These are phyloP conservation scores for Dissophora globulifera DNA, from an alignment of 192 early-diverging fungal species.

Conservation along the genomic window DNA sequence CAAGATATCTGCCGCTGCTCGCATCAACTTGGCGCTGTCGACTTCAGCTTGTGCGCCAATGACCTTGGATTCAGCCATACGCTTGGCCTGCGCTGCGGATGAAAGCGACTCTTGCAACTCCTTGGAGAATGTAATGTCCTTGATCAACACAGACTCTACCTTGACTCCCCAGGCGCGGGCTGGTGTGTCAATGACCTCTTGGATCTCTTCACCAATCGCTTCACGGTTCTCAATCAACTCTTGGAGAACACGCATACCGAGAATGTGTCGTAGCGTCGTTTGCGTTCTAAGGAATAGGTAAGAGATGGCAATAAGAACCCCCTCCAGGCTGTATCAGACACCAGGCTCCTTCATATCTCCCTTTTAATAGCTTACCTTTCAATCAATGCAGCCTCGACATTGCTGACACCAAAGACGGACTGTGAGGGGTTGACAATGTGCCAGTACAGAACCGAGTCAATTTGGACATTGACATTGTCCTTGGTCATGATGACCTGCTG, in stretches of 20 bases:
- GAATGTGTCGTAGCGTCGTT: slow-evolving; percentile 87
- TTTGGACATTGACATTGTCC: slow-evolving; percentile 87
- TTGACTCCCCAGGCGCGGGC: slow-evolving; percentile 86
- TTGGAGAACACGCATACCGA: slow-evolving; percentile 86
- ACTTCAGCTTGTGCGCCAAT: slow-evolving; percentile 91
- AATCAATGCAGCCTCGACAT: slow-evolving; percentile 78
- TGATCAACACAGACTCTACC: slow-evolving; percentile 85
- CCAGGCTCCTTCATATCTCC: too few relatives aligned
- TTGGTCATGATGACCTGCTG: slow-evolving; percentile 86
- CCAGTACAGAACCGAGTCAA: slow-evolving; percentile 92
- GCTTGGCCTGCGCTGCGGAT: slow-evolving; percentile 88
- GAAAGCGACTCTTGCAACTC: slow-evolving; percentile 87
- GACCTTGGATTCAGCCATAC: slow-evolving; percentile 90
- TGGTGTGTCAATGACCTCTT: slow-evolving; percentile 81
- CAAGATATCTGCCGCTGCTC: slow-evolving; percentile 90
- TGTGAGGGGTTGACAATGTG: slow-evolving; percentile 83
- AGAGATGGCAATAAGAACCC: too few relatives aligned
- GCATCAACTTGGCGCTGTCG: slow-evolving; percentile 89
- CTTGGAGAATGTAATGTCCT: slow-evolving; percentile 79
- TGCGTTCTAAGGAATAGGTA: slow-evolving; percentile 66
- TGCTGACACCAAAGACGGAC: slow-evolving; percentile 81
- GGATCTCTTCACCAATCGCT: slow-evolving; percentile 86
- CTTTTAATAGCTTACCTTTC: slow-evolving; percentile 84
- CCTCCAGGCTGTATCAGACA: too few relatives aligned
- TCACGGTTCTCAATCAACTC: slow-evolving; percentile 92